phyloP scores from a whole-genome alignment of 176 grass and related monocot genomes.

The Poa pratensis region DNA sequence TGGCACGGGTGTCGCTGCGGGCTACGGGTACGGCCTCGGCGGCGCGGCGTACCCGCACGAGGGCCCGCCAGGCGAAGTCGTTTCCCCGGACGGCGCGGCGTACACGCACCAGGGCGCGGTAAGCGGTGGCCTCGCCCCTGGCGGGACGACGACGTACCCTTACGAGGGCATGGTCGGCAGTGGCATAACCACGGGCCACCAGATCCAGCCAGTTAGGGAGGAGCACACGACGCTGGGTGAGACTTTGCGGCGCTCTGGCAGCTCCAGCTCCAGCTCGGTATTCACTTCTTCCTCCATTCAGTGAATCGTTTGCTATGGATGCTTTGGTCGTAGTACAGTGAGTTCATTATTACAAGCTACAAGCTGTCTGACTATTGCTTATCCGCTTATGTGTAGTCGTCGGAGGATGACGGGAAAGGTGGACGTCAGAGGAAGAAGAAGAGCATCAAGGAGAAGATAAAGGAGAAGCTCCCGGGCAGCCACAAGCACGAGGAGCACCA shows the following conservation, averaged over 20 bases:
- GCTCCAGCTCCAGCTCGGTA: slow-evolving; percentile 74
- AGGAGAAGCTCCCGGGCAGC: slow-evolving; percentile 71
- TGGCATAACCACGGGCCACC: not conserved
- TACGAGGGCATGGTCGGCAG: slow-evolving; percentile 22
- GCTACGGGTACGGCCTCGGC: not conserved
- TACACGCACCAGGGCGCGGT: slow-evolving; percentile 9
- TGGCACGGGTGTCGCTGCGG: not conserved
- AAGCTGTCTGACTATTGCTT: too few species aligned
- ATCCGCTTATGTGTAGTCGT: too few species aligned
- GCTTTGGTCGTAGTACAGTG: too few species aligned
- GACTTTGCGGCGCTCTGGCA: slow-evolving; percentile 54
- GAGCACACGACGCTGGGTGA: slow-evolving; percentile 49
- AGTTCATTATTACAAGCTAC: too few species aligned
- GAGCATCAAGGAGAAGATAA: slow-evolving; percentile 80
- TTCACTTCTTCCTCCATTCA: not conserved
- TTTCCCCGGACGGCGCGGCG: not conserved
- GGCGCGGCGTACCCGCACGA: slow-evolving; percentile 6
- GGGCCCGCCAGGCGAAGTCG: not conserved
- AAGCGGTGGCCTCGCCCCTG: not conserved
- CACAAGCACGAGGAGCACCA: slow-evolving; percentile 53
- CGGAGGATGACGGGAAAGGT: slow-evolving; percentile 72
- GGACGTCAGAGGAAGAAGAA: slow-evolving; percentile 83
- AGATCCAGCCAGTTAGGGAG: slow-evolving; percentile 40
- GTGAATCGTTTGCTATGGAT: not conserved
- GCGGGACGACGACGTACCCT: not conserved